phyloP scores from a whole-genome alignment of 768 basidiomycete species.

The Rhodocollybia butyracea region DNA sequence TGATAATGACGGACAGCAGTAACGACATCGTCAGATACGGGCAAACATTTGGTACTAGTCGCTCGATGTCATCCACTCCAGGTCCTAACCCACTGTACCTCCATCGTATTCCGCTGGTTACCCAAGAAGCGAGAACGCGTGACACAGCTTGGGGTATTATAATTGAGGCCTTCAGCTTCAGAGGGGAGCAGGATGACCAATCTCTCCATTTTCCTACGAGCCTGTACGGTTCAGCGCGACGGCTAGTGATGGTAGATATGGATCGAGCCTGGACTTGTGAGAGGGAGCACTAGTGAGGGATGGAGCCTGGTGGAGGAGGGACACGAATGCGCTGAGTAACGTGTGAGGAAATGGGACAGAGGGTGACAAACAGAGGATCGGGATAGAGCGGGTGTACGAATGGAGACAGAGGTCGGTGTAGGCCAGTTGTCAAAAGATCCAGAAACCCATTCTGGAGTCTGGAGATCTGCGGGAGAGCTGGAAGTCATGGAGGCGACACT shows the following conservation, averaged over 20 bases:
- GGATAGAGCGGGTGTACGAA: conserved; percentile 40
- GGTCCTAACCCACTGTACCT: too few relatives aligned
- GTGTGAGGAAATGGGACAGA: conserved; percentile 38
- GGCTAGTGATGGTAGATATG: conserved; percentile 40
- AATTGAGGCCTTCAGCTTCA: too few relatives aligned
- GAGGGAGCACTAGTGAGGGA: conserved; percentile 68
- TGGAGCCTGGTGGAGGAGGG: conserved; percentile 41
- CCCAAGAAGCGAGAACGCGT: too few relatives aligned
- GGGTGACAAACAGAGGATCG: conserved; percentile 47
- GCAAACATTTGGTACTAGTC: too few relatives aligned
- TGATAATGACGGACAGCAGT: too few relatives aligned
- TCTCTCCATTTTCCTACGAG: too few relatives aligned
- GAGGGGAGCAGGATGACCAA: too few relatives aligned
- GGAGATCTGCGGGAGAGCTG: conserved; percentile 60
- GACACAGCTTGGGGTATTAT: too few relatives aligned
- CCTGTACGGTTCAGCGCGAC: conserved; percentile 64
- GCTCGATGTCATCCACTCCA: too few relatives aligned
- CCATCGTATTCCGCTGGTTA: too few relatives aligned
- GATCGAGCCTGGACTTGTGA: conserved; percentile 47
- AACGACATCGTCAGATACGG: too few relatives aligned
- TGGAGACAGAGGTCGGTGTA: conserved; percentile 19
- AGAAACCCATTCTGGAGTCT: conserved; percentile 62
- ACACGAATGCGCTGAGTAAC: conserved; percentile 36
- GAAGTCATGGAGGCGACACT: conserved; percentile 53
- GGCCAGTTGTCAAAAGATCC: conserved; percentile 61